These are phyloP conservation scores for Aspergillus pseudonomiae DNA, from an alignment of 2,329 filamentous ascomycete species.

Conservation along the genomic window DNA sequence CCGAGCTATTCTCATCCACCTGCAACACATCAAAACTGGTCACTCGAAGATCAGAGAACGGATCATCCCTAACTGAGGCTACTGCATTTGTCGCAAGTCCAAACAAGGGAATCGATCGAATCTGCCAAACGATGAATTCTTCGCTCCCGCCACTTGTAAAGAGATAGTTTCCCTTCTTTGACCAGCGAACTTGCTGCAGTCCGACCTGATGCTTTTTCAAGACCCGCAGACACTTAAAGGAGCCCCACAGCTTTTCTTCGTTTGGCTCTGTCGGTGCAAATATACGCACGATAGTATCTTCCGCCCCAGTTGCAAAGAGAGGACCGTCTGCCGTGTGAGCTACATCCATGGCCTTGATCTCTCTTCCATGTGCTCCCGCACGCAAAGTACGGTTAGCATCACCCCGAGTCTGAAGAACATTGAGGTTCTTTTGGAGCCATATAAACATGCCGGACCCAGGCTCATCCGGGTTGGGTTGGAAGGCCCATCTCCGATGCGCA, in stretches of 20 bases:
- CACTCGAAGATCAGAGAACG: conserved; percentile 72
- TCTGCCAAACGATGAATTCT: conserved; percentile 84
- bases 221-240: conserved; percentile 60
- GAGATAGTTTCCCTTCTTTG: conserved; percentile 65
- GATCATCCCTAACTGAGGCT: conserved; percentile 50
- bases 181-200: conserved; percentile 80
- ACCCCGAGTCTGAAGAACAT: conserved; percentile 45
- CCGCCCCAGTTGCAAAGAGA: conserved; percentile 68
- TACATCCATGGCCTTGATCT: conserved; percentile 70
- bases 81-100: conserved; percentile 58
- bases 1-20: conserved; percentile 27
- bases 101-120: conserved; percentile 59
- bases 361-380: conserved; percentile 78
- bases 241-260: conserved; percentile 23
- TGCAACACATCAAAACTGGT: conserved; percentile 71
- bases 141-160: conserved; percentile 87
- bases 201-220: conserved; percentile 80
- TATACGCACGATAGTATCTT: conserved; percentile 76
- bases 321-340: conserved; percentile 32
- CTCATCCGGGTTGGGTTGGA: conserved; percentile 34
- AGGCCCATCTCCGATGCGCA: conserved; percentile 76
- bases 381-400: conserved; percentile 58
- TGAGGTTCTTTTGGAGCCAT: conserved; percentile 72
- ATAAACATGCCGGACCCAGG: conserved; percentile 60
- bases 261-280: conserved; percentile 42